phyloP scores from a whole-genome alignment of 2,329 filamentous ascomycete species.

The Fusarium tanahbumbuense region DNA sequence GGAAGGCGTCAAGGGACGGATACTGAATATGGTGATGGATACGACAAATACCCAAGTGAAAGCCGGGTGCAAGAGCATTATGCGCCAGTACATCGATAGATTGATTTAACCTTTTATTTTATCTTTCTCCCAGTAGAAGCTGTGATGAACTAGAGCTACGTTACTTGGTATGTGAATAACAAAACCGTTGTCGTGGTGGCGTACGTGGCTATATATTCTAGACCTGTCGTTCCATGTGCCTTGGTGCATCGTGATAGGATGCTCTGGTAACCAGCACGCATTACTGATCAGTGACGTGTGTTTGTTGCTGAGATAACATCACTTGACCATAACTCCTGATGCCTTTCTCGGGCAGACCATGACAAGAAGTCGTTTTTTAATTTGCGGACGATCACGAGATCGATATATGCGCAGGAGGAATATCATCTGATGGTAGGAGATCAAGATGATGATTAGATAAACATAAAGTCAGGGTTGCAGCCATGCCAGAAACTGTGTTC shows the following conservation, averaged over 20 bases:
- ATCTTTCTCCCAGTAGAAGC: not conserved
- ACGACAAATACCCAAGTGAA: conserved; percentile 38
- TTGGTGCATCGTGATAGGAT: not conserved
- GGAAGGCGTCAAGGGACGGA: conserved; percentile 39
- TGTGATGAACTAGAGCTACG: conserved; percentile 15
- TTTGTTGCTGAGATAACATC: not conserved
- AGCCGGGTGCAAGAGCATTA: conserved; percentile 19
- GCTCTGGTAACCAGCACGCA: conserved; percentile 20
- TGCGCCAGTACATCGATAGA: not conserved
- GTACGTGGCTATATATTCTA: conserved; percentile 8
- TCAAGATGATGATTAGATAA: not conserved
- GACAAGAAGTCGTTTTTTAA: not conserved
- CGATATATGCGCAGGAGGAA: not conserved
- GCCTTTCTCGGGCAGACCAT: not conserved
- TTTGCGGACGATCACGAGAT: not conserved
- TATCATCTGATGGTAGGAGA: not conserved
- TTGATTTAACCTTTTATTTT: conserved; percentile 9
- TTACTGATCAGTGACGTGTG: not conserved
- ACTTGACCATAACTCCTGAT: not conserved
- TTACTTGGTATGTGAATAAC: not conserved
- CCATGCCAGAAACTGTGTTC: not conserved
- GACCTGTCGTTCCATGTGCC: not conserved
- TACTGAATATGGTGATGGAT: conserved; percentile 12
- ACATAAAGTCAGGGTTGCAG: not conserved
- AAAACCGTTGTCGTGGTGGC: not conserved